A percentile compares a stretch with the other conserved stretches of the same genome.
phyloP scores from a whole-genome alignment of 768 basidiomycete genomes.

The Hygrophorus pudorinus region DNA sequence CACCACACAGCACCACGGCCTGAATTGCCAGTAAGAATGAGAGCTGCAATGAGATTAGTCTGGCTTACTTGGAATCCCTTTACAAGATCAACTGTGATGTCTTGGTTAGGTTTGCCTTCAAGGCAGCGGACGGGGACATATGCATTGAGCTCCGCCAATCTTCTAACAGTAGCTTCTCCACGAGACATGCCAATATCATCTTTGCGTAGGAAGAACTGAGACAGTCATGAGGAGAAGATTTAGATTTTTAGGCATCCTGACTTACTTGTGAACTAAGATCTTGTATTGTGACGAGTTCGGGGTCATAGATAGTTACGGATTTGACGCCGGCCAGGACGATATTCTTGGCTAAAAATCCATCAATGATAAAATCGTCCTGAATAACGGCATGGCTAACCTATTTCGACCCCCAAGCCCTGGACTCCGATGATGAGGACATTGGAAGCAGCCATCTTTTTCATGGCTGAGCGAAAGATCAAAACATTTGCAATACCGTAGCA shows the following conservation, averaged over 20 bases:
- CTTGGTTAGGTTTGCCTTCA: slow-evolving; percentile 67
- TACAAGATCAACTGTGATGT: slow-evolving; percentile 71
- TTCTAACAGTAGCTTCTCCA: slow-evolving; percentile 76
- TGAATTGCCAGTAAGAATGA: slow-evolving; percentile 19
- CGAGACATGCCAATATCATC: slow-evolving; percentile 83
- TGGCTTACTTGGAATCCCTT: slow-evolving; percentile 75
- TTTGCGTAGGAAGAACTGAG: slow-evolving; percentile 86
- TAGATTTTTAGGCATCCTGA: slow-evolving; percentile 5
- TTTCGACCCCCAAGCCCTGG: slow-evolving; percentile 90
- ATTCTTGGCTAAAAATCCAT: slow-evolving; percentile 70
- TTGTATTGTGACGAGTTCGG: slow-evolving; percentile 75
- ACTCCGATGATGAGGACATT: slow-evolving; percentile 91
- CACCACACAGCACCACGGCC: slow-evolving; percentile 87
- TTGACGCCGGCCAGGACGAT: slow-evolving; percentile 93
- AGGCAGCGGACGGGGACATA: slow-evolving; percentile 91
- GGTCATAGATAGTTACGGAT: slow-evolving; percentile 92
- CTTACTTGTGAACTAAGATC: slow-evolving; percentile 88
- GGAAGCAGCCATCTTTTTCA: slow-evolving; percentile 97
- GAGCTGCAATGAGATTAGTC: neutral
- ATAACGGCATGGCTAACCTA: slow-evolving; percentile 39
- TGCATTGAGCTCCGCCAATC: slow-evolving; percentile 87
- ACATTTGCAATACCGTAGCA: neutral
- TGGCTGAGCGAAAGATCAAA: slow-evolving; percentile 45
- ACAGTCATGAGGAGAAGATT: slow-evolving; percentile 9
- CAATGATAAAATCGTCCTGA: slow-evolving; percentile 3